Conservation (phyloP, 306 rosid genomes). For the Vigna angularis region DNA sequence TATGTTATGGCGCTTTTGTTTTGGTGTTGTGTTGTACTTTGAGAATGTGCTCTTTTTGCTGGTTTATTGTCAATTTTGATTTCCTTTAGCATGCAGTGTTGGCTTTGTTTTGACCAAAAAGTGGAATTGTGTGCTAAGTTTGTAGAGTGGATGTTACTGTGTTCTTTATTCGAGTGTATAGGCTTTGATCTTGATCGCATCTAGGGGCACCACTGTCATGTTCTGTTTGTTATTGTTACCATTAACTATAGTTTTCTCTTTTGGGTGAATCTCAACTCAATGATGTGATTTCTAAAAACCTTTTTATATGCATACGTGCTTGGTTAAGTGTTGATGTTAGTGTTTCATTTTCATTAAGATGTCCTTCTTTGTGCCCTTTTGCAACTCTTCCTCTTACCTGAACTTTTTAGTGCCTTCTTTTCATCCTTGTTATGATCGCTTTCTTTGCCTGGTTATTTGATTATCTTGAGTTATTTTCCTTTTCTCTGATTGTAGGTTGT, state of each 20-base stretch:
- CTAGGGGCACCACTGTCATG: not conserved
- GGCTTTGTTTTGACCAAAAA: constrained; percentile 8
- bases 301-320: not conserved
- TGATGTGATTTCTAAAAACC: constrained; percentile 9
- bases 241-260: not conserved
- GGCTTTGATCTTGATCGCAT: constrained; percentile 19
- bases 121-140: constrained; percentile 9
- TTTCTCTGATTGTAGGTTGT: constrained; percentile 75
- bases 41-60: constrained; percentile 16
- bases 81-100: not conserved
- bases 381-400: not conserved
- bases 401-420: constrained; percentile 6
- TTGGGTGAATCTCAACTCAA: not conserved
- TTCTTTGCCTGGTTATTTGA: constrained; percentile 16
- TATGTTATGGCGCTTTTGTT: constrained; percentile 34
- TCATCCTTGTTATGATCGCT: not conserved
- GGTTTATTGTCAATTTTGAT: constrained; percentile 24
- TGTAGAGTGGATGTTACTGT: constrained; percentile 12
- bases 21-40: not conserved
- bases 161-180: constrained; percentile 14
- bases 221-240: constrained; percentile 9
- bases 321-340: not conserved
- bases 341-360: constrained; percentile 11
- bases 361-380: not conserved
- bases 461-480: constrained; percentile 9